A percentile compares a stretch with the other conserved stretches of the same genome.
Evolutionary conservation across 192 early-diverging fungal species (phyloP).

Genomic region (Rhizophagus clarus): DNA sequence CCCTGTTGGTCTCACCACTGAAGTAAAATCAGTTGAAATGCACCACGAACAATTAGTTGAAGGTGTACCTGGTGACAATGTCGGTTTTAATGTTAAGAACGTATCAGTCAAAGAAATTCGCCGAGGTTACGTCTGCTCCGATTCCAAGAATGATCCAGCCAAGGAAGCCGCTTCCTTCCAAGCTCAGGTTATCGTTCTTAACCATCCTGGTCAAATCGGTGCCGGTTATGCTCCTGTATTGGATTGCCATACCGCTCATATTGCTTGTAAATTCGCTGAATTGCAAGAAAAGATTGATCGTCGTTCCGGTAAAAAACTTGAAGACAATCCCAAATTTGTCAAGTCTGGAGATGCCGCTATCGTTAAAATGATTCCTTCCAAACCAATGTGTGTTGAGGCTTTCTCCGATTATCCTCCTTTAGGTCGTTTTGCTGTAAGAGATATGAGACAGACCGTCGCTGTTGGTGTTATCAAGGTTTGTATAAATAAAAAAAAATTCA

Average conservation of each 20-base stretch:
- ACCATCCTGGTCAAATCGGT: slow-evolving; percentile 94
- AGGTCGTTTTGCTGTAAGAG: slow-evolving; percentile 96
- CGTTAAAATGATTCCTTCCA: slow-evolving; percentile 92
- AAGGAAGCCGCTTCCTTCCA: slow-evolving; percentile 89
- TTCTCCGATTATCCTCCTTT: slow-evolving; percentile 93
- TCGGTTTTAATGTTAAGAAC: slow-evolving; percentile 99
- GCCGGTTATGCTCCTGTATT: slow-evolving; percentile 95
- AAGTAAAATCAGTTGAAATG: slow-evolving; percentile 98
- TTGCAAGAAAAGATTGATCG: slow-evolving; percentile 94
- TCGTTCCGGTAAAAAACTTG: slow-evolving; percentile 90
- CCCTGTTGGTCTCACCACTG: slow-evolving; percentile 84
- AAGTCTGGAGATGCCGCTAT: slow-evolving; percentile 95
- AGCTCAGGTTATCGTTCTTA: slow-evolving; percentile 95
- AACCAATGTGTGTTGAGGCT: slow-evolving; percentile 96
- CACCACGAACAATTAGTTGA: slow-evolving; percentile 91
- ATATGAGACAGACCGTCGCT: slow-evolving; percentile 96
- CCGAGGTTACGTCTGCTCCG: slow-evolving; percentile 93
- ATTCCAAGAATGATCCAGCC: slow-evolving; percentile 97
- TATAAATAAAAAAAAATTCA: background rate
- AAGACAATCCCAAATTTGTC: slow-evolving; percentile 93
- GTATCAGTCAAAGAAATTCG: slow-evolving; percentile 97
- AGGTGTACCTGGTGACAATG: slow-evolving; percentile 95
- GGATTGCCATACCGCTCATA: slow-evolving; percentile 96
- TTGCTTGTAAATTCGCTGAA: slow-evolving; percentile 95
- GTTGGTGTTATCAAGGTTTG: slow-evolving; percentile 92